Conservation (phyloP, 2,329 filamentous ascomycete species). For the Penicillium concentricum region DNA sequence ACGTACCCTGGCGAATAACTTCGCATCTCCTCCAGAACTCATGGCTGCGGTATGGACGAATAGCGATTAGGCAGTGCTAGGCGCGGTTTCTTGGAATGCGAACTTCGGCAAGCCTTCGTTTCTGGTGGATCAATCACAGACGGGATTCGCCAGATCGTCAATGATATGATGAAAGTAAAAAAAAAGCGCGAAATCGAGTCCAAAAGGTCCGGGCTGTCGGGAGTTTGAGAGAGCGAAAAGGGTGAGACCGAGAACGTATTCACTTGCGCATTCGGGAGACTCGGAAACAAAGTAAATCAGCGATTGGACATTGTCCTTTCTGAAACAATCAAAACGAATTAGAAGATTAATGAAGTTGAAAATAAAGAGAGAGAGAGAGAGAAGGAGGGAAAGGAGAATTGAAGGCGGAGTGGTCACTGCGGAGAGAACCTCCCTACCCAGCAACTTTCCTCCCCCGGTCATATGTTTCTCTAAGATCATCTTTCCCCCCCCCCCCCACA, state of each 20-base stretch:
- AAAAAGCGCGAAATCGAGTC: slow-evolving; percentile 2
- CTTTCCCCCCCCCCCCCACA: neutral
- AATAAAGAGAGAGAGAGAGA: slow-evolving; percentile 14
- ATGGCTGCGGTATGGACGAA: slow-evolving; percentile 44
- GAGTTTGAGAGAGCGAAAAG: slow-evolving; percentile 16
- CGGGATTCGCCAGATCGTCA: slow-evolving; percentile 7
- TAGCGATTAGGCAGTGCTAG: slow-evolving; percentile 4
- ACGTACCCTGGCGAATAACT: slow-evolving; percentile 96
- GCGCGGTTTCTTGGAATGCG: slow-evolving; percentile 3
- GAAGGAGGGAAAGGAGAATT: slow-evolving; percentile 21
- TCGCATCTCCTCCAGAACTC: slow-evolving; percentile 86
- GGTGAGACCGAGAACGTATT: slow-evolving; percentile 13
- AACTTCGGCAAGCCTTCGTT: slow-evolving; percentile 8
- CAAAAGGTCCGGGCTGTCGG: slow-evolving; percentile 1
- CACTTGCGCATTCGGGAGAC: slow-evolving; percentile 15
- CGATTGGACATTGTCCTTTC: slow-evolving; percentile 14
- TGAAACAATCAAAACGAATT: neutral
- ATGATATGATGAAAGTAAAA: neutral
- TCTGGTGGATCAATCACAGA: slow-evolving; percentile 21
- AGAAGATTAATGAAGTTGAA: slow-evolving; percentile 9
- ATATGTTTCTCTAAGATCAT: slow-evolving; percentile 10
- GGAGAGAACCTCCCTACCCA: slow-evolving; percentile 27
- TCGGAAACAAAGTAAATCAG: slow-evolving; percentile 16
- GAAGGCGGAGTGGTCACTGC: slow-evolving; percentile 27
- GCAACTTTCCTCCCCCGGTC: slow-evolving; percentile 10